These are phyloP conservation scores for Durio zibethinus DNA, from an alignment of 345 rosid species.

Conservation along the genomic window DNA sequence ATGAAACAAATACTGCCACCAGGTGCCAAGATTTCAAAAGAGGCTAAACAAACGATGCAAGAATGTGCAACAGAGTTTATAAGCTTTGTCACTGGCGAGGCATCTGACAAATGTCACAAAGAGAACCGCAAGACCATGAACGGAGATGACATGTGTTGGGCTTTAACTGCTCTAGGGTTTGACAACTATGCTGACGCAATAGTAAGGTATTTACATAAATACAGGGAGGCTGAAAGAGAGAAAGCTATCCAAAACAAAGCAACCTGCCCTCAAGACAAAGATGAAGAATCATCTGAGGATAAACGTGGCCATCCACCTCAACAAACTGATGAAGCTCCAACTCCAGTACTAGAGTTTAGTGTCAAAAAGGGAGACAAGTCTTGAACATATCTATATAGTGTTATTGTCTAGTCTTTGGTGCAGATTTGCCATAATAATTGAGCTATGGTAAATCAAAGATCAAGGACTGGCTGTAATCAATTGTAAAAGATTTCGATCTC, in stretches of 20 bases:
- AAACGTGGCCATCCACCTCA: conserved; percentile 9
- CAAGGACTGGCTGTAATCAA: neutral
- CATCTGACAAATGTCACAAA: conserved; percentile 74
- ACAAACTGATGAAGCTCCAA: conserved; percentile 19
- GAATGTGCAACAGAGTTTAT: conserved; percentile 84
- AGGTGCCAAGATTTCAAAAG: conserved; percentile 75
- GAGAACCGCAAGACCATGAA: conserved; percentile 86
- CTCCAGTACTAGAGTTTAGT: conserved; percentile 5
- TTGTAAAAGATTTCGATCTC: conserved; percentile 13
- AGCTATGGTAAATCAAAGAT: neutral
- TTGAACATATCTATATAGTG: neutral
- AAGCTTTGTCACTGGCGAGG: conserved; percentile 84
- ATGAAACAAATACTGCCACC: conserved; percentile 78
- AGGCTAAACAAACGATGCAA: conserved; percentile 77
- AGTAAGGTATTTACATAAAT: conserved; percentile 55
- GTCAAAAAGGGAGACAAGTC: neutral
- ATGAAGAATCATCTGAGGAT: conserved; percentile 24
- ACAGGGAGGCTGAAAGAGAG: conserved; percentile 59
- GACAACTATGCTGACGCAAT: conserved; percentile 68
- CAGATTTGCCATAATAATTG: neutral
- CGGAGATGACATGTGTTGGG: conserved; percentile 87
- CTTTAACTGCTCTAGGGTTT: conserved; percentile 69
- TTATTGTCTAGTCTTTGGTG: neutral
- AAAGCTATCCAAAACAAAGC: conserved; percentile 38
- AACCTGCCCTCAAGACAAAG: conserved; percentile 20